phyloP scores from a whole-genome alignment of 352 stramenopile genomes.

The Pythium rishiriense region DNA sequence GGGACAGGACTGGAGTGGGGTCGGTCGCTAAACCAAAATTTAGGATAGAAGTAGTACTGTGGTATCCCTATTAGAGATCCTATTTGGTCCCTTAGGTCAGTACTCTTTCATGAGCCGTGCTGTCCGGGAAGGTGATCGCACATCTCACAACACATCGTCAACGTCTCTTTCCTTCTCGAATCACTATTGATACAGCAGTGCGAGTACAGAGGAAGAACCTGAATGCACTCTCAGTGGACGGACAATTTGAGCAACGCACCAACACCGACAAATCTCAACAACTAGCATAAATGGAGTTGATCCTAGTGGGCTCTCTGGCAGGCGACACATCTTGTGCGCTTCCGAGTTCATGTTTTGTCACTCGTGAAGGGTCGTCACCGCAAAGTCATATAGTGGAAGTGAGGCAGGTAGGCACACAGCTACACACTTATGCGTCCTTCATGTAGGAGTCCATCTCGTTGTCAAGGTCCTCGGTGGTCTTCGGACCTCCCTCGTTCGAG shows the following conservation, averaged over 20 bases:
- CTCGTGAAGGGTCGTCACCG: neutral
- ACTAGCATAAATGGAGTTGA: slow-evolving; percentile 21
- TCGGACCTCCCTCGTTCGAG: slow-evolving; percentile 35
- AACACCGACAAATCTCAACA: neutral
- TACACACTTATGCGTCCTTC: slow-evolving; percentile 60
- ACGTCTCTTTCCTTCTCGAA: no score
- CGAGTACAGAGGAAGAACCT: neutral
- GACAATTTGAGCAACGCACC: neutral
- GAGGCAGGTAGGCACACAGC: no score
- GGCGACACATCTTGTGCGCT: neutral
- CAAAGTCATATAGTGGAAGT: neutral
- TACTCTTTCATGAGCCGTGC: no score
- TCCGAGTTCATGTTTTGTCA: slow-evolving; percentile 10
- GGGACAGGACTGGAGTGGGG: neutral
- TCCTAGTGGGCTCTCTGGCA: neutral
- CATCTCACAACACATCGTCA: no score
- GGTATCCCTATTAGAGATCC: neutral
- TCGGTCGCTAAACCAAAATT: neutral
- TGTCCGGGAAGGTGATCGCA: no score
- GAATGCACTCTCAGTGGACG: neutral
- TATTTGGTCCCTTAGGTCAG: neutral
- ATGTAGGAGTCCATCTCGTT: slow-evolving; percentile 90
- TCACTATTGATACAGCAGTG: no score
- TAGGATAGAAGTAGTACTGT: slow-evolving; percentile 5
- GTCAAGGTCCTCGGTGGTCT: slow-evolving; percentile 66